Evolutionary conservation across 2,329 filamentous ascomycete genomes (phyloP).

Genomic region (Gnomoniopsis sp.): DNA sequence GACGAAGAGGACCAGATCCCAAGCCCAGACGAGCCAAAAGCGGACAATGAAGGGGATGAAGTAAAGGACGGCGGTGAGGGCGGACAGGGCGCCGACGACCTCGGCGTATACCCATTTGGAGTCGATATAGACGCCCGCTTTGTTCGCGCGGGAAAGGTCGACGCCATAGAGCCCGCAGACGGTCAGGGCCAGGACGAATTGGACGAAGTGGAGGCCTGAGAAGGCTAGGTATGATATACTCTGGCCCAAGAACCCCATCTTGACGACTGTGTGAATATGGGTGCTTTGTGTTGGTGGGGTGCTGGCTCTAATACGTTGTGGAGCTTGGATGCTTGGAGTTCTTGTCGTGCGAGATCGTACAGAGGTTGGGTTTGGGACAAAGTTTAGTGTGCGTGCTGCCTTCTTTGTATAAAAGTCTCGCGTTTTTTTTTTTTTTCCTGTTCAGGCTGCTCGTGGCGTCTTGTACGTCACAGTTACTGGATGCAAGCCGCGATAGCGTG

Average conservation of each 20-base stretch:
- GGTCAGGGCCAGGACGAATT: conserved; percentile 72
- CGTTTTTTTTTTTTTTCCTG: too few species aligned
- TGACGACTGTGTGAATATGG: conserved; percentile 9
- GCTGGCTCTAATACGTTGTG: too few species aligned
- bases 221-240: conserved; percentile 52
- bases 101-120: conserved; percentile 76
- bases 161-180: conserved; percentile 76
- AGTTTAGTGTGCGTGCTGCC: too few species aligned
- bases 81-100: conserved; percentile 63
- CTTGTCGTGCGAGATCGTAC: too few species aligned
- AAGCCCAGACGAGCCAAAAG: conserved; percentile 55
- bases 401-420: too few species aligned
- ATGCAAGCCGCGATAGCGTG: too few species aligned
- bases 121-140: conserved; percentile 49
- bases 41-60: conserved; percentile 59
- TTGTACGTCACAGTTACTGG: too few species aligned
- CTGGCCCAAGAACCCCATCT: conserved; percentile 44
- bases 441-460: too few species aligned
- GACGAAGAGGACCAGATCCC: conserved; percentile 70
- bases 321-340: too few species aligned
- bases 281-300: background rate
- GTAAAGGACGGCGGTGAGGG: conserved; percentile 63
- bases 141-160: conserved; percentile 57
- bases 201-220: conserved; percentile 64
- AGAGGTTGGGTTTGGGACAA: too few species aligned